Evolutionary conservation across 345 rosid species (phyloP).

Genomic region (Populus nigra): DNA sequence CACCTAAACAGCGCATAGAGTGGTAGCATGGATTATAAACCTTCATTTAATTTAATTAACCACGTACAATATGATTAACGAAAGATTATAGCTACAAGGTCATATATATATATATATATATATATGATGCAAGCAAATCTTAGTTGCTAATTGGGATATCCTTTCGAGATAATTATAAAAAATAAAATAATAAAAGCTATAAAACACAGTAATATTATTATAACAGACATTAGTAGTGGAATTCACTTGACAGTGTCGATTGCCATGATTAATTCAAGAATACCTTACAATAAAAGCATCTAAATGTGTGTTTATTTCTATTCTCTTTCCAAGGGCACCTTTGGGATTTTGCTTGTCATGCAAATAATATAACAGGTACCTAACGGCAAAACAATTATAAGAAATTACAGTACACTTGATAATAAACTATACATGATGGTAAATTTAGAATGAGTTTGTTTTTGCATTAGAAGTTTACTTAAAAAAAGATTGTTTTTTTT

Average conservation of each 20-base stretch:
- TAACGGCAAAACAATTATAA: background rate
- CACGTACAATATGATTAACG: background rate
- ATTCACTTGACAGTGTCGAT: background rate
- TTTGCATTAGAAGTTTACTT: no score
- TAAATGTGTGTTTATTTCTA: background rate
- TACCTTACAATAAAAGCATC: background rate
- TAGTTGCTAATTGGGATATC: background rate
- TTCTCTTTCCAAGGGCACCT: background rate
- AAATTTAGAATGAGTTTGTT: no score
- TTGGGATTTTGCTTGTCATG: background rate
- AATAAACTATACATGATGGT: no score
- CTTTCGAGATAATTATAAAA: no score
- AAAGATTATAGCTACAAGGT: background rate
- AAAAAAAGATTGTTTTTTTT: no score
- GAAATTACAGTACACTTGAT: background rate
- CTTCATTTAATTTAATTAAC: background rate
- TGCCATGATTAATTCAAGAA: background rate
- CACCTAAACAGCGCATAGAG: conserved; percentile 40
- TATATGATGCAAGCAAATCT: no score
- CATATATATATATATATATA: no score
- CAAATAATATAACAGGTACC: background rate
- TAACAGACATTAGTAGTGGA: background rate
- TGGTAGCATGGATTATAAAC: background rate
- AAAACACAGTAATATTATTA: no score
- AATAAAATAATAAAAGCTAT: no score